Evolutionary conservation across 805 yeast genomes (phyloP).

Genomic region (Nakazawaea ishiwadae): DNA sequence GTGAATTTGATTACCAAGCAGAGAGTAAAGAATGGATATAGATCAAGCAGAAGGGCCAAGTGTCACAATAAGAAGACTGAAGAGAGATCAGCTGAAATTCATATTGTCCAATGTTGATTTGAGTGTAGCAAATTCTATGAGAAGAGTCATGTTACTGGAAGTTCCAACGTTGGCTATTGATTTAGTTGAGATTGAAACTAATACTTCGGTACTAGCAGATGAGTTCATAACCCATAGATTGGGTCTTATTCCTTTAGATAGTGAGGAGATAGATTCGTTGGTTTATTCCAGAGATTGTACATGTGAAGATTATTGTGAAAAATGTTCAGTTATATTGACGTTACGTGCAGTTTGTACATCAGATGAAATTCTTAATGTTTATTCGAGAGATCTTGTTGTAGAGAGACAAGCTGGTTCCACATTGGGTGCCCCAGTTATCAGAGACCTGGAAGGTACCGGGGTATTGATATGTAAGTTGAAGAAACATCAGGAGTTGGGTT

Average conservation of each 20-base stretch:
- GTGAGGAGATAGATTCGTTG: constrained; percentile 77
- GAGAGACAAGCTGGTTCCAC: constrained; percentile 23
- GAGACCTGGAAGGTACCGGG: constrained; percentile 75
- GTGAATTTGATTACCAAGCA: not conserved
- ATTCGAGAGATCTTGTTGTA: constrained; percentile 72
- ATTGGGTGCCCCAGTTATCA: constrained; percentile 82
- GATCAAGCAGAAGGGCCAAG: constrained; percentile 50
- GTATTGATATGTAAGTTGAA: constrained; percentile 88
- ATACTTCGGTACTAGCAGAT: constrained; percentile 94
- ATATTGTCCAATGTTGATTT: constrained; percentile 83
- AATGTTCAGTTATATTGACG: constrained; percentile 85
- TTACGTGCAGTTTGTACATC: constrained; percentile 82
- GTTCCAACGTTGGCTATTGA: constrained; percentile 97
- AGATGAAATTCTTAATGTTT: constrained; percentile 85
- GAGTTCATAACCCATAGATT: constrained; percentile 93
- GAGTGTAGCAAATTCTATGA: constrained; percentile 84
- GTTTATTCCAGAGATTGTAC: constrained; percentile 94
- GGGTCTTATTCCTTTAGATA: constrained; percentile 86
- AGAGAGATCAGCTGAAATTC: constrained; percentile 84
- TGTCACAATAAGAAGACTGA: constrained; percentile 84
- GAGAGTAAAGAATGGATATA: constrained; percentile 9
- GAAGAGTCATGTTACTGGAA: constrained; percentile 92
- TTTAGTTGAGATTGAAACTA: constrained; percentile 87
- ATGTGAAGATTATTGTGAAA: constrained; percentile 95
- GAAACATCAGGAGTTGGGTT: constrained; percentile 84